Base-by-base conservation (phyloP, 805 yeast species). In the Teunomyces aglyptinius region DNA sequence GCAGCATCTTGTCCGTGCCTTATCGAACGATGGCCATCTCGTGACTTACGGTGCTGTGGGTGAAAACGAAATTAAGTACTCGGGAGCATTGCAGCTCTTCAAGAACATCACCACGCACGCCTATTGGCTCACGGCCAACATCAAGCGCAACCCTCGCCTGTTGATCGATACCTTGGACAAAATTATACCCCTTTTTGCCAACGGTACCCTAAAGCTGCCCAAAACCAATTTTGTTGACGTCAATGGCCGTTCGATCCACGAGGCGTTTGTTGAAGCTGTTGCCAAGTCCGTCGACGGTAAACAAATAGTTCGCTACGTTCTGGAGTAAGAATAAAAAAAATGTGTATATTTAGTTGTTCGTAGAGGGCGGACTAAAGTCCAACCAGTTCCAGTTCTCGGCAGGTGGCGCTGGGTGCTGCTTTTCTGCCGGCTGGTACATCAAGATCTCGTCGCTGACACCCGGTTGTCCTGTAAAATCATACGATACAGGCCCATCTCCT, bases 121-220 rank as follows among this genome's bases (percentile, higher is more conserved):
- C 13, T 67, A 63, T 55, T 67, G 71, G 71, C 55, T 67, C 38
- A 63, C 65, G 27, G 47, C 57, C 13, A 65, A 64, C 46, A 55
- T 52, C 38, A 41, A 43, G 19, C 36, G 28, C 3, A 33, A 85
- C 55, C 92, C 94, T 3, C 73, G 75, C 27, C 71, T 75, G 28
- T 86, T 86, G 61, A 71, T 73, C 34, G 68, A 71, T 3, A 77
- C 85, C n/a, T 71, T 87, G 26, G 51, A 68, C 6, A 78, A 73
- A 28, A 70, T 89, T 35, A 70, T 85, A 36, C 69, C 78, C 40
- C 67, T 85, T 53, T 85, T 83, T 64, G 70, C 81, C 44, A 58
- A 69, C 2, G 86, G 85, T n/a, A 73, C 80, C 45, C 62, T 87
- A 26, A 61, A 57, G 20, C 8, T 24, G 26, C 47, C 49, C 5